These are phyloP conservation scores for Conticribra weissflogii DNA, from an alignment of 108 stramenopile genomes.

Conservation along the genomic window DNA sequence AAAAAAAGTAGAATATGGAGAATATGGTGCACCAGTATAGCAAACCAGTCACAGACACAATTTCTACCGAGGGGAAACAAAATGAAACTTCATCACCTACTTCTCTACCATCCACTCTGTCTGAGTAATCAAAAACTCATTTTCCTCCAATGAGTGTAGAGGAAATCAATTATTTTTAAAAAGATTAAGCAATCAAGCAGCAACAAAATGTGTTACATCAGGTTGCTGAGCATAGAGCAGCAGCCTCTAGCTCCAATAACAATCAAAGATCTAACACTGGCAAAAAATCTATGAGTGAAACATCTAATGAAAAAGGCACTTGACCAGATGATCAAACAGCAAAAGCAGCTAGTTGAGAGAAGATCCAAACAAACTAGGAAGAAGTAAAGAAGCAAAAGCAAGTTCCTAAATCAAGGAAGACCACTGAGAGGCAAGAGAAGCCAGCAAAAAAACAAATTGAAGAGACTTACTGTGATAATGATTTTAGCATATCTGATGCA, in stretches of 20 bases:
- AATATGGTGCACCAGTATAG: too few species aligned
- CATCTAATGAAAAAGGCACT: not conserved
- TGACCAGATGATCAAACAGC: not conserved
- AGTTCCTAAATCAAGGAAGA: not conserved
- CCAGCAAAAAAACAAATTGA: not conserved
- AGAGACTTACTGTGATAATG: too few species aligned
- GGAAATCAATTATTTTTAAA: slow-evolving; percentile 8
- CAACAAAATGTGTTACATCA: slow-evolving; percentile 33
- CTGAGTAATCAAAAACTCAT: too few species aligned
- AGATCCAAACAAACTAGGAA: not conserved
- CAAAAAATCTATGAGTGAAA: not conserved
- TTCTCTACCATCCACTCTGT: too few species aligned
- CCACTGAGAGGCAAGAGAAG: not conserved
- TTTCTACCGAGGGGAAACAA: not conserved
- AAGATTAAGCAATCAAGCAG: slow-evolving; percentile 24
- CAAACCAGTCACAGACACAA: too few species aligned
- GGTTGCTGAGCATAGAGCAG: slow-evolving; percentile 35
- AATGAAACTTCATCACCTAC: not conserved
- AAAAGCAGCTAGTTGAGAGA: not conserved
- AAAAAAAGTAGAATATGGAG: not conserved
- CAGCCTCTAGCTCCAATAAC: slow-evolving; percentile 5
- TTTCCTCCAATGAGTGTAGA: slow-evolving; percentile 19
- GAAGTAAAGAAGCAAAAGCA: not conserved
- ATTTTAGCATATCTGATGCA: too few species aligned
- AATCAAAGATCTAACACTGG: slow-evolving; percentile 1